Conservation (phyloP, 148 eudicot species). For the Diospyros kaki region DNA sequence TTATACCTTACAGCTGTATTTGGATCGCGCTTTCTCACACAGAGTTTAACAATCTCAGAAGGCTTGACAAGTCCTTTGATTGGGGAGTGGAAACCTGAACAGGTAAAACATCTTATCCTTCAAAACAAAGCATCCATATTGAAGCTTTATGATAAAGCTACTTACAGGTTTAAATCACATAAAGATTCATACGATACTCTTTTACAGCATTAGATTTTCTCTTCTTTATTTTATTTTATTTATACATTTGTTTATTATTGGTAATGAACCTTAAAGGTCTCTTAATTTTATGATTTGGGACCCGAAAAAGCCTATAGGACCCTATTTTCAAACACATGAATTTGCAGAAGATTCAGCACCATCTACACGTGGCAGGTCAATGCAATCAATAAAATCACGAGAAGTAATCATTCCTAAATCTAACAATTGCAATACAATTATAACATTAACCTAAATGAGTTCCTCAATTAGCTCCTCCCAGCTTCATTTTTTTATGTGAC, state of each 20-base stretch:
- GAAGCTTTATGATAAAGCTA: background rate
- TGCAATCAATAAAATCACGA: background rate
- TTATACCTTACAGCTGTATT: slow-evolving; percentile 67
- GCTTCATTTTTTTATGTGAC: background rate
- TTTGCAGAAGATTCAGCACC: background rate
- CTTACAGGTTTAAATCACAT: background rate
- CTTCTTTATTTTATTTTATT: background rate
- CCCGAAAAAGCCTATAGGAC: background rate
- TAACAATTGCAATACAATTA: background rate
- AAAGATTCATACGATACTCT: background rate
- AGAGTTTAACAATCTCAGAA: slow-evolving; percentile 49
- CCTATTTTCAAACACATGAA: background rate
- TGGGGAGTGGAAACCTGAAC: slow-evolving; percentile 56
- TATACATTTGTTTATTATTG: background rate
- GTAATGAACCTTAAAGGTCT: background rate
- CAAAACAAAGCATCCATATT: background rate
- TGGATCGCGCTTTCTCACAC: slow-evolving; percentile 47
- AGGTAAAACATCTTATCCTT: slow-evolving; percentile 12
- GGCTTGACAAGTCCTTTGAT: slow-evolving; percentile 53
- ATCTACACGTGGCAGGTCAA: background rate
- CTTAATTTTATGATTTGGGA: background rate
- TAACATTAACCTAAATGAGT: background rate
- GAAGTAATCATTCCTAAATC: background rate
- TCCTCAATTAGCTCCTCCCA: background rate
- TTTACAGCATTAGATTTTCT: too few relatives aligned